Evolutionary conservation across 441 rosid species (phyloP).

Genomic region (Corymbia calophylla): DNA sequence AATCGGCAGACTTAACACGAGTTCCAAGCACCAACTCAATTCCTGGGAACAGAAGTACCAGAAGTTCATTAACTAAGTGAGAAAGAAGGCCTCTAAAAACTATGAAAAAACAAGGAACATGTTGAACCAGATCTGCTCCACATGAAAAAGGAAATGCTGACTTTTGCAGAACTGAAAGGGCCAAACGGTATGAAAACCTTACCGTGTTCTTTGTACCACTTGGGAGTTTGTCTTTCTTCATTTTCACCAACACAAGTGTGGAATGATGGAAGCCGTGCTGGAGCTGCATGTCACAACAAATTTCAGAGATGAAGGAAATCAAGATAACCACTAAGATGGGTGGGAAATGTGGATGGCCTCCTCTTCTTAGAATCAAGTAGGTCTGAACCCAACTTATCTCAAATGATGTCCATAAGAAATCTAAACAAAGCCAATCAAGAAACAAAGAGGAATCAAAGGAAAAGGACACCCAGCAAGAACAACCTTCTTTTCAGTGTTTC

Average conservation of each 20-base stretch:
- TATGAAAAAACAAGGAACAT: neutral
- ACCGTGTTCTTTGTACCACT: constrained; percentile 95
- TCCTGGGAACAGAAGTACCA: constrained; percentile 34
- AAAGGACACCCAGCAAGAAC: neutral
- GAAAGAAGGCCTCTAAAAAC: neutral
- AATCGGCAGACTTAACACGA: constrained; percentile 85
- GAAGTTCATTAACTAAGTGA: neutral
- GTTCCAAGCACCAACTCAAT: constrained; percentile 92
- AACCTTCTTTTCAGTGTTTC: neutral
- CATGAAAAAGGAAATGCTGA: neutral
- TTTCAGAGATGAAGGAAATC: neutral
- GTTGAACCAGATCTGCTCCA: neutral
- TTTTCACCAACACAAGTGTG: constrained; percentile 93
- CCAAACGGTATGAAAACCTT: constrained; percentile 11
- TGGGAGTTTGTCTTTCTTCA: constrained; percentile 80
- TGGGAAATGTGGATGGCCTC: neutral
- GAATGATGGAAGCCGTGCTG: constrained; percentile 90
- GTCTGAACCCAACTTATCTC: neutral
- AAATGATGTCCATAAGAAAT: neutral
- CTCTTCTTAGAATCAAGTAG: neutral
- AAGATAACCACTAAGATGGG: neutral
- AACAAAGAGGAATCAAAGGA: neutral
- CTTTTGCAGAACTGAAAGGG: neutral
- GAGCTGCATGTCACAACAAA: constrained; percentile 42
- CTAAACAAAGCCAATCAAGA: neutral